These are phyloP conservation scores for Daldinia vernicosa DNA, from an alignment of 495 filamentous ascomycete species.

Conservation along the genomic window DNA sequence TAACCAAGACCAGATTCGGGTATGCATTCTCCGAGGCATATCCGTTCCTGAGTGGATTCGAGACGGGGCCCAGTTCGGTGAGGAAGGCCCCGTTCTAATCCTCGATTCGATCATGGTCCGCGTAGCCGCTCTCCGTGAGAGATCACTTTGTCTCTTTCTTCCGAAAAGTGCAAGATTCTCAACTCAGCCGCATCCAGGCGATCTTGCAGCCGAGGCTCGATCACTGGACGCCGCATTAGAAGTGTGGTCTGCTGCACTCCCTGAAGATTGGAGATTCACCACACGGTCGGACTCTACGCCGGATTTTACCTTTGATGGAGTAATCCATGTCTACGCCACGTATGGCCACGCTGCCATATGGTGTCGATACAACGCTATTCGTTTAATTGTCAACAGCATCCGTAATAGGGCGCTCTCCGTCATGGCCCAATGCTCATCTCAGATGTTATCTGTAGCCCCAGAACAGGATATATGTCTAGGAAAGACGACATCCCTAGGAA, in stretches of 20 bases:
- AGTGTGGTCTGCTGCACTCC: conserved; percentile 27
- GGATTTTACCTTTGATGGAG: conserved; percentile 12
- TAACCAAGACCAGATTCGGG: conserved; percentile 18
- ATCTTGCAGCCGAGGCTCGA: conserved; percentile 31
- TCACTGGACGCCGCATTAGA: conserved; percentile 27
- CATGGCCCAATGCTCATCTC: conserved; percentile 13
- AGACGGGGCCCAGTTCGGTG: conserved; percentile 31
- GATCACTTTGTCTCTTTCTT: conserved; percentile 18
- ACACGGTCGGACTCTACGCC: neutral
- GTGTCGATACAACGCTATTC: conserved; percentile 44
- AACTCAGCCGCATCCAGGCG: conserved; percentile 3
- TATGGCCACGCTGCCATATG: conserved; percentile 44
- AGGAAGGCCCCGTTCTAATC: conserved; percentile 24
- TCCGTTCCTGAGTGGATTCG: conserved; percentile 38
- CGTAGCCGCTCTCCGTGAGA: conserved; percentile 35
- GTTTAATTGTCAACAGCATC: conserved; percentile 42
- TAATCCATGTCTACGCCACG: conserved; percentile 29
- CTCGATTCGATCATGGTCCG: conserved; percentile 40
- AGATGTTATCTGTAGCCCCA: neutral
- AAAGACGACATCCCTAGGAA: conserved; percentile 33
- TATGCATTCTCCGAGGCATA: conserved; percentile 23
- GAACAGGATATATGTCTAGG: conserved; percentile 25
- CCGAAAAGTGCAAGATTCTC: conserved; percentile 26
- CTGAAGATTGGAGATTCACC: conserved; percentile 19
- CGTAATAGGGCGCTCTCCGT: conserved; percentile 26